Evolutionary conservation across 2,329 filamentous ascomycete genomes (phyloP).

Genomic region (Aspergillus quadrilineatus): DNA sequence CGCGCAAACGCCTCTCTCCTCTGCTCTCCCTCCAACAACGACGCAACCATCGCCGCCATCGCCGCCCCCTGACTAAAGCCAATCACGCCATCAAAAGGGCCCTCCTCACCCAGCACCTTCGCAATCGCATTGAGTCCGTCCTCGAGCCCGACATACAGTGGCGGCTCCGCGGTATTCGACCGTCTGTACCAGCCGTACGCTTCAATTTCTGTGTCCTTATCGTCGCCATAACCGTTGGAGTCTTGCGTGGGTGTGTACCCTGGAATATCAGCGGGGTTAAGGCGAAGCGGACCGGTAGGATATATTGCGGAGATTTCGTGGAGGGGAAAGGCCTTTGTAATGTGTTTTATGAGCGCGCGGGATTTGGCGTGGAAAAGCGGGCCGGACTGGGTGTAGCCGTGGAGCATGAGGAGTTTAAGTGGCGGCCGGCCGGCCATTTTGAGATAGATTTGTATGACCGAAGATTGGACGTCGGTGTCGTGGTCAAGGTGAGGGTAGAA

Average conservation of each 20-base stretch:
- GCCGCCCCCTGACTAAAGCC: conserved; percentile 82
- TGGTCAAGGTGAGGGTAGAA: neutral
- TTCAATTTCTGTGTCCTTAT: conserved; percentile 56
- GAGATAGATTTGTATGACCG: neutral
- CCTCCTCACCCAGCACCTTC: conserved; percentile 59
- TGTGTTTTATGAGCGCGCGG: conserved; percentile 77
- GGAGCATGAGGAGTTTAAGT: conserved; percentile 72
- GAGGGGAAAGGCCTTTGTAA: conserved; percentile 69
- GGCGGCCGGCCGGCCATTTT: conserved; percentile 8
- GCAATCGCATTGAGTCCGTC: conserved; percentile 66
- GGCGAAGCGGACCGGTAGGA: conserved; percentile 66
- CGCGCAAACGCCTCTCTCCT: conserved; percentile 50
- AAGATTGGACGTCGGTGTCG: neutral
- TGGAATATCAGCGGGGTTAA: conserved; percentile 66
- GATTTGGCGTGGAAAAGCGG: conserved; percentile 83
- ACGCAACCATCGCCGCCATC: conserved; percentile 69
- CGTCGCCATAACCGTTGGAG: conserved; percentile 5
- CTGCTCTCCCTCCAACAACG: conserved; percentile 61
- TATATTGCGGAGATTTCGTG: conserved; percentile 63
- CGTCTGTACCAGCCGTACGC: conserved; percentile 82
- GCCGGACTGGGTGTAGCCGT: conserved; percentile 90
- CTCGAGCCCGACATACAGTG: conserved; percentile 68
- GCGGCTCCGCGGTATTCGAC: conserved; percentile 59
- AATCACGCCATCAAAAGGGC: conserved; percentile 72
- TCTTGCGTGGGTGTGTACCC: conserved; percentile 57